Base-by-base conservation (phyloP, 768 basidiomycete species). In the Tephrocybe sp. region DNA sequence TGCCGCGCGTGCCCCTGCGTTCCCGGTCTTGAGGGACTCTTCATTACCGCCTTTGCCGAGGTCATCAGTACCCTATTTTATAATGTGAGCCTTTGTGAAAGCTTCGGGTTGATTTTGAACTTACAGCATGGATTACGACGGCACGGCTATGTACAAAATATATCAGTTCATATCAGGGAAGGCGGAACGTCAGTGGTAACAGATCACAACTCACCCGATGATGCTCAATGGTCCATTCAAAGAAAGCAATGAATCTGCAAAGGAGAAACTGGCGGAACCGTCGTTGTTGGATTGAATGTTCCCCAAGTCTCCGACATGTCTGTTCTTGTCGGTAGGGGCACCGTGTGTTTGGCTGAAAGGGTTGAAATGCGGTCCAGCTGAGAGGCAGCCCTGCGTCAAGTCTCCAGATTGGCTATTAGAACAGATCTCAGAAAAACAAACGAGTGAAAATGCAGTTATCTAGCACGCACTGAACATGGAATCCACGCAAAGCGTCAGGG, bases 351-450 rank as follows among this genome's bases (percentile, higher is more conserved):
- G 74, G 16, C 68, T 72, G 66, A 74, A 77, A 0, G 88, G 88
- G 70, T 92, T 92, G 75, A 82, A 92, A 67, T 92, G 90, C 31
- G 82, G 57, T 2, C 88, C 87, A 31, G 89, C 77, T 16, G 87
- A 85, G 7, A 70, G 33, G 62, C 88, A 89, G 1, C 84, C 88
- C n/a, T 70, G 64, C 20, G 75, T 77, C 54, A 84, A 65, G 67
- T 92, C 86, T 23, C 90, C 89, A 38, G 73, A 67, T 62, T 72
- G 62, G 48, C 70, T 68, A 56, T 36, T 38, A 14, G 39, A 20
- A 23, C 8, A 19, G 26, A 34, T 11, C 38, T 30, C 31, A 11
- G 20, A 13, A 19, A 33, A 38, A 6, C 7, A 17, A 33, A 36
- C 35, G n/a, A n/a, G 11, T 14, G 17, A 17, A 17, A 10, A 13